These are phyloP conservation scores for Pontederia crassipes DNA, from an alignment of 176 grass and related monocot genomes.

Conservation along the genomic window DNA sequence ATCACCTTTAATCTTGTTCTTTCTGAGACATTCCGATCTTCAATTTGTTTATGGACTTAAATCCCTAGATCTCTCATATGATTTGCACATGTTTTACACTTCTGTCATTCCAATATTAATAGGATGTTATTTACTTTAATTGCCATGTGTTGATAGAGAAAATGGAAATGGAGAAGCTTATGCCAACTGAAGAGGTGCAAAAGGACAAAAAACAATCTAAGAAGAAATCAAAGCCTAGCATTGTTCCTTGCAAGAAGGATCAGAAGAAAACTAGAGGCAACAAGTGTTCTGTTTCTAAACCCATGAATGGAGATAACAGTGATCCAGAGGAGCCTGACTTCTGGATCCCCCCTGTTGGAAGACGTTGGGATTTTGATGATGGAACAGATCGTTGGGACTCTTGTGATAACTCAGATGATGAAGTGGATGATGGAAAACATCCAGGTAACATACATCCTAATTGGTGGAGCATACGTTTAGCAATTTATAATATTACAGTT, in stretches of 20 bases:
- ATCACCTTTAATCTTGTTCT: no score
- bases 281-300: constrained; percentile 25
- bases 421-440: constrained; percentile 18
- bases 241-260: constrained; percentile 23
- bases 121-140: not conserved
- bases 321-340: constrained; percentile 58
- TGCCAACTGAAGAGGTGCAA: constrained; percentile 19
- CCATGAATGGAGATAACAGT: constrained; percentile 28
- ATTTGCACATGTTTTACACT: no score
- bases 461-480: not conserved
- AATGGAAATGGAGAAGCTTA: constrained; percentile 48
- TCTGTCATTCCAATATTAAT: not conserved
- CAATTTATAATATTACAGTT: not conserved
- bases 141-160: constrained; percentile 34
- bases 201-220: constrained; percentile 18
- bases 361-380: constrained; percentile 78
- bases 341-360: constrained; percentile 64
- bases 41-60: no score
- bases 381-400: constrained; percentile 61
- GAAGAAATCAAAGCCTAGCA: not conserved
- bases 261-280: constrained; percentile 41
- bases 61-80: no score
- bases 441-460: constrained; percentile 22
- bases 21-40: no score
- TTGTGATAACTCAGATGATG: constrained; percentile 13